Evolutionary conservation across 768 basidiomycete genomes (phyloP).

Genomic region (Lactarius tabidus): DNA sequence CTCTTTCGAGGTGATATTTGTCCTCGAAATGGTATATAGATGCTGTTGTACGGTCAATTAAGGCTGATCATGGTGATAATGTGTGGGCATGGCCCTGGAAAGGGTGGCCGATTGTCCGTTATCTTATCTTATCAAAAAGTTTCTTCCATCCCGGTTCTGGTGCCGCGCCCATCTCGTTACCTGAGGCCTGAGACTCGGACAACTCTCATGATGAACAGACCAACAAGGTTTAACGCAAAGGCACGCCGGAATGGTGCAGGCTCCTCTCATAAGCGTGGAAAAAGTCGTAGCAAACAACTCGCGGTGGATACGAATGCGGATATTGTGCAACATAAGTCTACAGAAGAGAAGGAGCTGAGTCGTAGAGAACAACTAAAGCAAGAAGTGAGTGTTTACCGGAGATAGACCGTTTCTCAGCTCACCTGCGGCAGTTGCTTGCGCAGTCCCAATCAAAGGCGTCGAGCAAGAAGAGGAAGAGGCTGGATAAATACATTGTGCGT

Average conservation of each 20-base stretch:
- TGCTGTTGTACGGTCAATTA: background rate
- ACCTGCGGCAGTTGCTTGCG: constrained; percentile 18
- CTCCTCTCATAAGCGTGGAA: constrained; percentile 61
- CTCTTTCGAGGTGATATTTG: background rate
- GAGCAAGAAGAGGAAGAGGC: constrained; percentile 45
- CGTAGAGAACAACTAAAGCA: constrained; percentile 30
- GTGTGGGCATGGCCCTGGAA: too few relatives aligned
- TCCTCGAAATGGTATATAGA: background rate
- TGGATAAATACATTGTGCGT: constrained; percentile 49
- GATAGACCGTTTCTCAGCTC: background rate
- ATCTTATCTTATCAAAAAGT: constrained; percentile 3
- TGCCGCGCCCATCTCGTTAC: background rate
- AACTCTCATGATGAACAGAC: constrained; percentile 15
- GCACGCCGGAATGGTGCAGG: constrained; percentile 55
- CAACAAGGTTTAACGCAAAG: constrained; percentile 53
- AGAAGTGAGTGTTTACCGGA: constrained; percentile 28
- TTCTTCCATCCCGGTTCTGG: background rate
- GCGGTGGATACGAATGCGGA: constrained; percentile 27
- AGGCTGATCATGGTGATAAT: too few relatives aligned
- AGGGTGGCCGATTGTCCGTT: background rate
- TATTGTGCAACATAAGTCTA: constrained; percentile 29
- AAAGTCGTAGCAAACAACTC: constrained; percentile 19
- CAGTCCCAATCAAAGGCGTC: constrained; percentile 36
- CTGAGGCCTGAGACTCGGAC: background rate
- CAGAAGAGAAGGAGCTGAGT: constrained; percentile 30